Evolutionary conservation across 2,329 filamentous ascomycete species (phyloP), one percentile per base, ranked within the genome.

Genomic region (Clonostachys sp.): DNA sequence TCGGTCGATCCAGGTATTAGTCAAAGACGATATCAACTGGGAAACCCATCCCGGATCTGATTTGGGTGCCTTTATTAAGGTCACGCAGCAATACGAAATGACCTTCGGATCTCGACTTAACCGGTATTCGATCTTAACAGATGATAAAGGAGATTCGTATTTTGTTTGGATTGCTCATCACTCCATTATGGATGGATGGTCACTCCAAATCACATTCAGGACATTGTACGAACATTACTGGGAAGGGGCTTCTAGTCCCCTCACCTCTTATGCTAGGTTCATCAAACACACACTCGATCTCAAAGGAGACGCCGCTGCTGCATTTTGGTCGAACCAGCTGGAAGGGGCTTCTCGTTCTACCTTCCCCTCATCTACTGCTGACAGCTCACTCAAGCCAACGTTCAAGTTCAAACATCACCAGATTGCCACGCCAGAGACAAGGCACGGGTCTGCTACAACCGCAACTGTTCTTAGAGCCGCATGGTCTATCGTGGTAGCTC

Each of bases 121-220:
- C 42, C 17, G 24, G 8, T 51, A 49, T 18, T 51, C 53, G 48
- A 52, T 50, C 18, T 34, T 45, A 2, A 34, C 24, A 30, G 24
- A 44, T 30, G 16, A 10, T 12, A 10, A 34, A n/a, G 17, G 18
- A 6, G 17, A 18, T 35, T 35, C 12, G 2, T 55, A 39, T 5
- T 55, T 62, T 13, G 50, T 57, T 5, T 57, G 53, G 48, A 57
- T 55, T 4, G 50, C 51, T 2, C 60, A 62, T 18, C 60, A 61
- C 34, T 50, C 58, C 3, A 34, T 60, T 1, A 57, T 59, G 30
- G 60, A 62, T 41, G 60, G 58, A 5, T 59, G 55, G 54, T 54
- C 54, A 12, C 13, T 51, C 38, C 33, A 24, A 9, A 41, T 55
- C 0, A 45, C 52, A n/a, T n/a, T 39, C 36, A 39, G 17, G 7